Conservation (phyloP, 371 early-diverging fungal species). For the Smittium culicis region DNA sequence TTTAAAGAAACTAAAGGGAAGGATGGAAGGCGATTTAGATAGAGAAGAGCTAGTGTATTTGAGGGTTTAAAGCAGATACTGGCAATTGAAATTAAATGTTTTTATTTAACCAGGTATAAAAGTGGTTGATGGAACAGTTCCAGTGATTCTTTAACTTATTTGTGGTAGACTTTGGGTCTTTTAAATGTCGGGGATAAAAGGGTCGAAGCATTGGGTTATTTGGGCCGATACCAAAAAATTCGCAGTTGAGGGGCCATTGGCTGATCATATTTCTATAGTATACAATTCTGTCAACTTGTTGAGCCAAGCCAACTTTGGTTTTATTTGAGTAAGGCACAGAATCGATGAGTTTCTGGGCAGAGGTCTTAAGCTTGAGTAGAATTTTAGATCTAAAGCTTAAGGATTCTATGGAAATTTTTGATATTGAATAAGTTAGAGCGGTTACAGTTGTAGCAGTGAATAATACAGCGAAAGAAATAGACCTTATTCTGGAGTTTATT, state of each 20-base stretch:
- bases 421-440: no score
- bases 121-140: neutral
- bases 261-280: neutral
- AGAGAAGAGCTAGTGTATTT: no score
- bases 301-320: slow-evolving; percentile 5
- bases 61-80: no score
- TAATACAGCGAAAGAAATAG: no score
- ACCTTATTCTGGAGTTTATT: no score
- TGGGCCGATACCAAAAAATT: neutral
- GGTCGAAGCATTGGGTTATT: neutral
- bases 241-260: neutral
- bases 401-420: no score
- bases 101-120: neutral
- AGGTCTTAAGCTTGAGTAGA: neutral
- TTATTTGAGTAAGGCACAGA: neutral
- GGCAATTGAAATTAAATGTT: neutral
- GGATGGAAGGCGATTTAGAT: no score
- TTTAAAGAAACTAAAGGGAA: no score
- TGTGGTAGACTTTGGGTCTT: neutral
- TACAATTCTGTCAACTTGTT: slow-evolving; percentile 6
- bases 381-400: no score
- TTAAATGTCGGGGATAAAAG: neutral
- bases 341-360: neutral
- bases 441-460: no score
- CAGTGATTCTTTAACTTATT: neutral